Conservation (phyloP, 345 rosid genomes). For the Corymbia maculata region DNA sequence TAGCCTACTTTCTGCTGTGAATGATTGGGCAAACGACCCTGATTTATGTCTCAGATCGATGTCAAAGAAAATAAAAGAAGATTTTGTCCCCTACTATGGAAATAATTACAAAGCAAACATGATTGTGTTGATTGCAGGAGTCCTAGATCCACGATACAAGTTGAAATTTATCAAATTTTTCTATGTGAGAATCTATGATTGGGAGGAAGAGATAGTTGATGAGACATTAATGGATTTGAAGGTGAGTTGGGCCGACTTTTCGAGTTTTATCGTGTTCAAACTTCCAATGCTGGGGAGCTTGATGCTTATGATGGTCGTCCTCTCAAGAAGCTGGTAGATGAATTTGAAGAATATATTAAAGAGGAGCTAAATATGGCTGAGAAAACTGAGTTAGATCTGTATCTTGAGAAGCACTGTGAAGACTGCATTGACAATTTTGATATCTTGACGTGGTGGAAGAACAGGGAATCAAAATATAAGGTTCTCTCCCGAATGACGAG, state of each 20-base stretch:
- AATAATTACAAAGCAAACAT: not conserved
- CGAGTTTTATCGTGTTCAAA: not conserved
- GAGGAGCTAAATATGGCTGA: not conserved
- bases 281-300: not conserved
- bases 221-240: not conserved
- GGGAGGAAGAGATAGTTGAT: not conserved
- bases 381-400: not conserved
- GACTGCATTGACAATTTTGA: accelerated
- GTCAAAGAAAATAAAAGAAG: not conserved
- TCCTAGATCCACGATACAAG: not conserved
- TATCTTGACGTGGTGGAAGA: not conserved
- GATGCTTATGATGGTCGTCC: too few relatives aligned
- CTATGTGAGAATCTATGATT: not conserved
- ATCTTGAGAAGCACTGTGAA: not conserved
- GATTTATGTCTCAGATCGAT: not conserved
- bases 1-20: not conserved
- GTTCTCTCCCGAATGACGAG: not conserved
- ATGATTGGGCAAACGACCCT: not conserved
- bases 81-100: not conserved
- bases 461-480: not conserved
- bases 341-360: not conserved
- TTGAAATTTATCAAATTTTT: not conserved
- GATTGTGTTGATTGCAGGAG: not conserved
- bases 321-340: too few relatives aligned
- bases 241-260: not conserved